phyloP scores from a whole-genome alignment of 805 yeast genomes.

The Nematodospora valgi region DNA sequence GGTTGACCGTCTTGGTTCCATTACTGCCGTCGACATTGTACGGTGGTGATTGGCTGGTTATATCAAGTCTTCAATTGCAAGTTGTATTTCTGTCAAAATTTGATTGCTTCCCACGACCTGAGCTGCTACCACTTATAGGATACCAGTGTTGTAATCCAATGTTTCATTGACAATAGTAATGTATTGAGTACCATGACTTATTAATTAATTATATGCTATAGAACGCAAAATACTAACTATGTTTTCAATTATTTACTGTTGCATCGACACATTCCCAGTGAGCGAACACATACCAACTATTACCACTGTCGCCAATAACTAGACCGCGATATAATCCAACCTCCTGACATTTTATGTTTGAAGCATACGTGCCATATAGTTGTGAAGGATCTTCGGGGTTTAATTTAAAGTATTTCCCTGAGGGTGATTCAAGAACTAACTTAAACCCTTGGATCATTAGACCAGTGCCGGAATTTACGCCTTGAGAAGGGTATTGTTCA shows the following conservation, averaged over 20 bases:
- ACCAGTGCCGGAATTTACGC: conserved; percentile 33
- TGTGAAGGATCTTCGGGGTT: conserved; percentile 44
- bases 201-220: too few relatives aligned
- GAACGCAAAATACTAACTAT: too few relatives aligned
- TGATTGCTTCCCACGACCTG: too few relatives aligned
- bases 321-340: conserved; percentile 81
- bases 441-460: conserved; percentile 44
- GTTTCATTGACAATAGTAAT: too few relatives aligned
- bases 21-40: conserved; percentile 8
- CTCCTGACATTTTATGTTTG: conserved; percentile 62
- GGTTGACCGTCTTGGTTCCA: neutral
- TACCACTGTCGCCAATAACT: conserved; percentile 71
- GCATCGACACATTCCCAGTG: too few relatives aligned
- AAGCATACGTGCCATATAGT: conserved; percentile 56
- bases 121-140: too few relatives aligned
- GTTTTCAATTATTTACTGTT: too few relatives aligned
- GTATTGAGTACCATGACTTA: too few relatives aligned
- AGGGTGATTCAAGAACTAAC: conserved; percentile 77
- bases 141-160: too few relatives aligned
- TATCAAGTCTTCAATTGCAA: neutral
- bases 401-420: conserved; percentile 70
- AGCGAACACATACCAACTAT: conserved; percentile 84
- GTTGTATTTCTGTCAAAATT: too few relatives aligned
- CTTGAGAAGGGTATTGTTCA: conserved; percentile 55
- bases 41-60: neutral